Base-by-base conservation (phyloP, 768 basidiomycete species). In the Mycena floridula region DNA sequence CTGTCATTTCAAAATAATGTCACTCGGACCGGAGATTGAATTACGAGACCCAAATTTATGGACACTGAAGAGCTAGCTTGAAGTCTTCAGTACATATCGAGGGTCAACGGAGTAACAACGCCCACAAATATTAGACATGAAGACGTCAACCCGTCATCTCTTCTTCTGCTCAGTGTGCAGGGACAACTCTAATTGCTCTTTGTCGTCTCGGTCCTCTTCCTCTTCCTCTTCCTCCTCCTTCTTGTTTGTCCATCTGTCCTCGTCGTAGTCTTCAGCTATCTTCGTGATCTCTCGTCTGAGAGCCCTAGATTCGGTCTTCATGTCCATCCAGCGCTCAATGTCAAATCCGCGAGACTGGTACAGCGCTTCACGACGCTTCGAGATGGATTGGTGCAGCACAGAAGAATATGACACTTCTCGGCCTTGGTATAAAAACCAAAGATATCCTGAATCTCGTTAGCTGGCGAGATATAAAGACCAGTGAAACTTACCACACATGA, bases 361-460 rank as follows among this genome's bases (percentile, higher is more conserved):
- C 37, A 82, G 59, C 4, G 68, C 63, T 42, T 77, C 67, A 23
- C 79, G 75, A 1, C 79, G 68, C 6, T 77, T 60, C 3, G 79
- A 79, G 18, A 85, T 72, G 1, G 77, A 81, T 9, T 70, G 66
- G 45, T 78, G 69, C 8, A 85, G 66, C 3, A 83, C 68, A 23
- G 81, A 81, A 7, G 77, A 72, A 54, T 84, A 84, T 0, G 79
- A 81, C 0, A 84, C 80, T 56, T 82, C 79, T 12, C 77, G 68
- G 3, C 76, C 77, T 59, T 77, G 74, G 56, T 79, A 77, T 0
- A 80, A 59, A 54, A 81, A 79, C 75, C 74, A 76, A 43, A 7
- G 9, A 9, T 41, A 27, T 42, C 28, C 28, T 32, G 20, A 24
- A 7, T 25, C 16, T 9, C 32, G 9, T 18, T 20, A 35, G 23